Evolutionary conservation across 768 basidiomycete genomes (phyloP), one percentile per base, ranked within the genome.

Genomic region (Panus rudis): DNA sequence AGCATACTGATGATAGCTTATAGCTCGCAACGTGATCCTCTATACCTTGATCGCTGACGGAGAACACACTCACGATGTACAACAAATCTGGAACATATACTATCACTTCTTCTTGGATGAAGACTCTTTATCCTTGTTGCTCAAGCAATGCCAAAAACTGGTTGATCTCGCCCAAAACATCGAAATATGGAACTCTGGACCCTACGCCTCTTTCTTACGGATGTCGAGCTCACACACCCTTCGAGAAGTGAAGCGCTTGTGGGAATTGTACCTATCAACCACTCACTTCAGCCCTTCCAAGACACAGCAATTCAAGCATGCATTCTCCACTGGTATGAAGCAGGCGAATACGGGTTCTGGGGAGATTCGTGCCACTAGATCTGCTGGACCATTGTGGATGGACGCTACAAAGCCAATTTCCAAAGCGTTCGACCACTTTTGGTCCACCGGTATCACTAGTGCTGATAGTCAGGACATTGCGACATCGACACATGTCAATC

Each of bases 11-110:
- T 10, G 5, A 6, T 26, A 2, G 2, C 20, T 19, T 8, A 3
- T 38, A 78, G 76, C 76, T 11, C 65, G 76, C 8, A 75, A 77
- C 42, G 55, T 69, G 21, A 43, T 78, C 6, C 60, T 78, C 4
- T 56, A 72, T 34, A 69, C 71, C 0, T 48, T 77, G 45, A 49
- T 75, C 6, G 42, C 50, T 3, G 72, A 76, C 39, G 52, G 55
- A 2, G 45, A 58, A 2, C 19, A 51, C 1, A 13, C 47, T 2
- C 14, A 14, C 5, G 21, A 17, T 2, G 8, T 4, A 6, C 7
- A 41, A 17, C 51, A 46, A 4, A 50, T 66, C 7, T 78, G 71
- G 72, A 64, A 69, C 40, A 64, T 73, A 3, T 78, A 72, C 56
- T 75, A 67, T 46, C 70, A 77, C 48, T 55, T 75, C 32, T 70